Evolutionary conservation across 2,329 filamentous ascomycete species (phyloP).

Genomic region (Aspergillus sp.): DNA sequence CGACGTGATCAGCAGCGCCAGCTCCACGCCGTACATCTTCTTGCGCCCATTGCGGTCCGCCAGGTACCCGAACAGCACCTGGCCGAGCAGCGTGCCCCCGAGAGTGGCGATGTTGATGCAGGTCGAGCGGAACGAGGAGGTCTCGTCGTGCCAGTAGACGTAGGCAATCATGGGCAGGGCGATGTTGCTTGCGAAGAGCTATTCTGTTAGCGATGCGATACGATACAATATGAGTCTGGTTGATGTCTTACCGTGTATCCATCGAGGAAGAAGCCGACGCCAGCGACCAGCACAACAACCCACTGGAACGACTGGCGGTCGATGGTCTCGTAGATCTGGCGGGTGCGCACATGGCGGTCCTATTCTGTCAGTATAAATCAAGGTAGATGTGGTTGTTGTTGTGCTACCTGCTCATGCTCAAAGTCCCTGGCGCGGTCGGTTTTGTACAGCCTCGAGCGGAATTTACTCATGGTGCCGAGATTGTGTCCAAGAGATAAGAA

Average conservation of each 20-base stretch:
- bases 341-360: conserved; percentile 45
- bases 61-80: conserved; percentile 48
- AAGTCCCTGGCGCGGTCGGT: conserved; percentile 46
- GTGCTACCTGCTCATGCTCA: conserved; percentile 41
- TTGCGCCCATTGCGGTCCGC: conserved; percentile 51
- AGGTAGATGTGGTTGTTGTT: too few species aligned
- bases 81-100: conserved; percentile 48
- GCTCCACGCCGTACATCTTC: conserved; percentile 53
- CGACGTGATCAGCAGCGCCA: conserved; percentile 48
- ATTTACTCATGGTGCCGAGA: conserved; percentile 30
- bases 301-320: conserved; percentile 45
- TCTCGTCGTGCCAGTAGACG: conserved; percentile 48
- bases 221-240: too few species aligned
- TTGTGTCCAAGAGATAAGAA: background rate
- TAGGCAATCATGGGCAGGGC: conserved; percentile 50
- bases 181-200: conserved; percentile 52
- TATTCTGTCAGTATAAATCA: conserved; percentile 8
- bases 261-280: conserved; percentile 53
- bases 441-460: conserved; percentile 40
- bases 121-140: conserved; percentile 34
- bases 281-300: conserved; percentile 48
- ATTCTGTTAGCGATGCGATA: background rate
- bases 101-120: conserved; percentile 50
- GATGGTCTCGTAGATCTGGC: conserved; percentile 47
- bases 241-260: conserved; percentile 37